Conservation (phyloP, 306 rosid species). For the Cucumis cinereus region DNA sequence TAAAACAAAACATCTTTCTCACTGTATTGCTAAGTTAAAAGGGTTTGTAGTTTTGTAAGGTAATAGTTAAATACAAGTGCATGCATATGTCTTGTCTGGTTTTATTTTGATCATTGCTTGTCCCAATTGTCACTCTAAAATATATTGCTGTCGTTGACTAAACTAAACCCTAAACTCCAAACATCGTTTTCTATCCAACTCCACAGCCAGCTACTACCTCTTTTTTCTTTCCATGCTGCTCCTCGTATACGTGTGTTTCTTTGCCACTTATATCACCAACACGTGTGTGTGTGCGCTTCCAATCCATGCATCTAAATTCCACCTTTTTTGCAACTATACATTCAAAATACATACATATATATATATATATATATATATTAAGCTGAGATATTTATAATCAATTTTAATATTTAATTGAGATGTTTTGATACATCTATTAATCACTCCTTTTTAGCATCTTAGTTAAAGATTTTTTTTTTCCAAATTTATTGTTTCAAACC, state of each 20-base stretch:
- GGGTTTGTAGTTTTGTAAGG: background rate
- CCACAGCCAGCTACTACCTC: background rate
- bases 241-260: background rate
- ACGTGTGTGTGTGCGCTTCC: background rate
- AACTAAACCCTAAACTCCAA: background rate
- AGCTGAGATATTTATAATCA: too few relatives aligned
- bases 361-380: too few relatives aligned
- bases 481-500: too few relatives aligned
- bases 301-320: too few relatives aligned
- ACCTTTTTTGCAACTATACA: too few relatives aligned
- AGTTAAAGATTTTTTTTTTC: too few relatives aligned
- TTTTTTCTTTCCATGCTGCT: background rate
- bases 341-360: too few relatives aligned
- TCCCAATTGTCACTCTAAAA: background rate
- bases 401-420: too few relatives aligned
- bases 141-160: background rate
- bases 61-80: background rate
- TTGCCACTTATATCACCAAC: background rate
- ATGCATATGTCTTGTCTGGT: conserved; percentile 5
- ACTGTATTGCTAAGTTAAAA: too few relatives aligned
- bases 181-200: background rate
- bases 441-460: too few relatives aligned
- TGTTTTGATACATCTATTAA: too few relatives aligned
- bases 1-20: background rate
- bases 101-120: background rate